Conservation (phyloP, 164 flowering plant genomes). For the Macadamia integrifolia region DNA sequence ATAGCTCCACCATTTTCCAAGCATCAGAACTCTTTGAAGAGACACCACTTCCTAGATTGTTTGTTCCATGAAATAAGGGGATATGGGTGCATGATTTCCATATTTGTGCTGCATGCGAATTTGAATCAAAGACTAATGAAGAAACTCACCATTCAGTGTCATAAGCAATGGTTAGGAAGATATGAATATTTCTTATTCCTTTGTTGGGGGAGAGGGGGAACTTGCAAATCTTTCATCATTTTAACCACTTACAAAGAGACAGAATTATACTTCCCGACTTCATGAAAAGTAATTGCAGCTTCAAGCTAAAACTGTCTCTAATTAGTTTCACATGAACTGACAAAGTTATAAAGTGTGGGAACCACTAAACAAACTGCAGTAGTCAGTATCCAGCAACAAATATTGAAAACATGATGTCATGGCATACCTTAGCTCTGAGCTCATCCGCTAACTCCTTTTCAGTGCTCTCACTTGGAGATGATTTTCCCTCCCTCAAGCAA, state of each 20-base stretch:
- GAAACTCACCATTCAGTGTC: slow-evolving; percentile 51
- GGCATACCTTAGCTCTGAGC: slow-evolving; percentile 50
- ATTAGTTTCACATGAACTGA: background rate
- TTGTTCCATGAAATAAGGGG: background rate
- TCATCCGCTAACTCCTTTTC: slow-evolving; percentile 75
- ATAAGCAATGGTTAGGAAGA: background rate
- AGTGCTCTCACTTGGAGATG: slow-evolving; percentile 53
- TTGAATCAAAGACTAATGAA: background rate
- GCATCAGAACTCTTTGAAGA: background rate
- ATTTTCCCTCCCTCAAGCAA: slow-evolving; percentile 51
- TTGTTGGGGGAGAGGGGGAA: no score
- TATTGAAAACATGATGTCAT: background rate
- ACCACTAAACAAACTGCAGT: background rate
- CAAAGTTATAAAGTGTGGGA: background rate
- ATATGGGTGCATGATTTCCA: background rate
- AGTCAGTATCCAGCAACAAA: no score
- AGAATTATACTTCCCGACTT: no score
- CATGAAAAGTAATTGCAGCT: background rate
- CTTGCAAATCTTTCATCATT: no score
- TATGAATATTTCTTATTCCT: background rate
- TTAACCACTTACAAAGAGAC: no score
- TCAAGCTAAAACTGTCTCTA: slow-evolving; percentile 1
- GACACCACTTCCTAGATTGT: background rate
- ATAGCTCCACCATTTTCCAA: background rate
- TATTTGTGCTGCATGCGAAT: background rate